phyloP scores from a whole-genome alignment of 257 asterid species.

The Thymus mandschuricus region DNA sequence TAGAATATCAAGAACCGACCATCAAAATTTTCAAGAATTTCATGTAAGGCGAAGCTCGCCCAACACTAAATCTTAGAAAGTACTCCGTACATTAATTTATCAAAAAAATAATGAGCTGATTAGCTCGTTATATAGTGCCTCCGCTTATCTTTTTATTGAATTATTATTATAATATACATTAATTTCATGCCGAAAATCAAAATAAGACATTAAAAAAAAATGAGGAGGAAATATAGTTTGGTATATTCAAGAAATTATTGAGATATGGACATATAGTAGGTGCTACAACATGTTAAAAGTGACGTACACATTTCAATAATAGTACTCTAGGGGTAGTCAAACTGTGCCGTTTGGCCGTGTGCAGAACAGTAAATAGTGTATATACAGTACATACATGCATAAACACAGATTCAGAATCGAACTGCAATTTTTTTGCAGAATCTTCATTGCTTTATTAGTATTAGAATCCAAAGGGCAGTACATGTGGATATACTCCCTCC shows the following conservation, averaged over 20 bases:
- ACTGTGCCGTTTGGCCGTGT: background rate
- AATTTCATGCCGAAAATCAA: too few relatives aligned
- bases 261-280: too few relatives aligned
- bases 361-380: background rate
- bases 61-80: too few relatives aligned
- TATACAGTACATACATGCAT: background rate
- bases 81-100: too few relatives aligned
- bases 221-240: background rate
- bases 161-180: too few relatives aligned
- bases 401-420: background rate
- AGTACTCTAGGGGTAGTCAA: background rate
- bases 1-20: too few relatives aligned
- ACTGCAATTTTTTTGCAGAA: constrained; percentile 3
- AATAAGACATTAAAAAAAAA: too few relatives aligned
- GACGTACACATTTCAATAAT: background rate
- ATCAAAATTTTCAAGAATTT: too few relatives aligned
- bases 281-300: background rate
- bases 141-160: too few relatives aligned
- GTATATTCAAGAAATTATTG: background rate
- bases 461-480: constrained; percentile 1
- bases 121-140: too few relatives aligned
- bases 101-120: too few relatives aligned
- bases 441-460: constrained; percentile 11
- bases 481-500: constrained; percentile 13
- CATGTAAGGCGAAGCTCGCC: too few relatives aligned